Percentiles rank a stretch among this genome's conserved stretches.
These are phyloP conservation scores for Planoprotostelium fungivorum DNA, from an alignment of 78 protist genomes.

Conservation along the genomic window DNA sequence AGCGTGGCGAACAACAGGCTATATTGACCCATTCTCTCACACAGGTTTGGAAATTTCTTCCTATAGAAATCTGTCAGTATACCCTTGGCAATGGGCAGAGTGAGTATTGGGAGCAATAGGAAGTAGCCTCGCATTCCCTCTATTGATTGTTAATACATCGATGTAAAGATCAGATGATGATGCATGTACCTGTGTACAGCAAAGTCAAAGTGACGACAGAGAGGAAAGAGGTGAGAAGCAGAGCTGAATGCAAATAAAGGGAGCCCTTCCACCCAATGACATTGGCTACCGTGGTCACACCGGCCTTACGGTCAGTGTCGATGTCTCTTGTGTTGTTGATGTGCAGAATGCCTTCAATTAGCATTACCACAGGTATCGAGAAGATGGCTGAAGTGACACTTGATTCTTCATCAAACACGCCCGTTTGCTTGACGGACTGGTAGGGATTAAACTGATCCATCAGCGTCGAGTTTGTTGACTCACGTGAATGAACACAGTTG, in stretches of 20 bases:
- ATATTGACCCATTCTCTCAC: neutral
- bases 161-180: neutral
- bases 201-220: neutral
- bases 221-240: neutral
- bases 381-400: conserved; percentile 1
- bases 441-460: neutral
- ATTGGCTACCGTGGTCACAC: conserved; percentile 24
- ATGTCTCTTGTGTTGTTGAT: conserved; percentile 50
- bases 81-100: neutral
- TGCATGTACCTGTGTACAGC: neutral
- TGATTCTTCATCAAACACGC: neutral
- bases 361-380: conserved; percentile 33
- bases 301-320: conserved; percentile 12
- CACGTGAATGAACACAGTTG: conserved; percentile 18
- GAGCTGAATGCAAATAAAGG: neutral
- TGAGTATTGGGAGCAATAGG: neutral
- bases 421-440: neutral
- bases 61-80: neutral
- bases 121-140: neutral
- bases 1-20: neutral
- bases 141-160: neutral
- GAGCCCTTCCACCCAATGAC: conserved; percentile 11
- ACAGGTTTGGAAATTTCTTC: neutral
- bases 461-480: neutral
- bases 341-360: conserved; percentile 41